Percentiles rank a stretch among this genome's conserved stretches.
Evolutionary conservation across 2,329 filamentous ascomycete genomes (phyloP).

Genomic region (Cladophialophora carrionii): DNA sequence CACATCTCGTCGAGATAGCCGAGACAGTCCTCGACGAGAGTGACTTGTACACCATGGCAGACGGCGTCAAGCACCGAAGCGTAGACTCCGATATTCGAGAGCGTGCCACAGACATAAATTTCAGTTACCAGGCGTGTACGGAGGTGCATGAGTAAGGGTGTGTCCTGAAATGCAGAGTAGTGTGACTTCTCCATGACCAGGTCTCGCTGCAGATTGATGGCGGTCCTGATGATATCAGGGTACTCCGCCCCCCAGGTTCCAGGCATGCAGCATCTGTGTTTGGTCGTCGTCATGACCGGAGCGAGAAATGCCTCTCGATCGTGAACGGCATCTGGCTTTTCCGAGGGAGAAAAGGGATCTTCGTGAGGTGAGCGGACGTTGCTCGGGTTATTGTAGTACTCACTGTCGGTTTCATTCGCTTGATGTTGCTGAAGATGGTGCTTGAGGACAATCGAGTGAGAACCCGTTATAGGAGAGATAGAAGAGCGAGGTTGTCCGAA

Average conservation of each 20-base stretch:
- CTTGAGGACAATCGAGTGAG: slow-evolving; percentile 44
- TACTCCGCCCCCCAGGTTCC: slow-evolving; percentile 54
- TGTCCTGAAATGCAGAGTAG: slow-evolving; percentile 85
- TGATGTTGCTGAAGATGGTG: slow-evolving; percentile 23
- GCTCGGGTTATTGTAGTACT: slow-evolving; percentile 21
- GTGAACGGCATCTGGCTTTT: slow-evolving; percentile 34
- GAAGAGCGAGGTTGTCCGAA: slow-evolving; percentile 66
- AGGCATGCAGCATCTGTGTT: slow-evolving; percentile 46
- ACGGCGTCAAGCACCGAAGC: slow-evolving; percentile 91
- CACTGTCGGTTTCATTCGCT: slow-evolving; percentile 18
- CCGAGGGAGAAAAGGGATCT: slow-evolving; percentile 26
- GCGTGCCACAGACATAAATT: slow-evolving; percentile 82
- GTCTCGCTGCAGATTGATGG: slow-evolving; percentile 57
- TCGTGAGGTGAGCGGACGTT: slow-evolving; percentile 25
- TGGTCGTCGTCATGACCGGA: slow-evolving; percentile 32
- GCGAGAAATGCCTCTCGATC: slow-evolving; percentile 51
- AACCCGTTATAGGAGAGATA: slow-evolving; percentile 56
- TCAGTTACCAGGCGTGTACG: slow-evolving; percentile 87
- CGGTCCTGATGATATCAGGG: slow-evolving; percentile 53
- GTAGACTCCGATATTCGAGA: slow-evolving; percentile 86
- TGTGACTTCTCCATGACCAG: slow-evolving; percentile 68
- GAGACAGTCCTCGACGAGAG: slow-evolving; percentile 83
- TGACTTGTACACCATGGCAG: slow-evolving; percentile 83
- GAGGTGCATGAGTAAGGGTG: slow-evolving; percentile 72
- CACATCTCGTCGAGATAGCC: slow-evolving; percentile 73